Conservation (phyloP, 495 filamentous ascomycete species). For the Bathelium albidoporum region DNA sequence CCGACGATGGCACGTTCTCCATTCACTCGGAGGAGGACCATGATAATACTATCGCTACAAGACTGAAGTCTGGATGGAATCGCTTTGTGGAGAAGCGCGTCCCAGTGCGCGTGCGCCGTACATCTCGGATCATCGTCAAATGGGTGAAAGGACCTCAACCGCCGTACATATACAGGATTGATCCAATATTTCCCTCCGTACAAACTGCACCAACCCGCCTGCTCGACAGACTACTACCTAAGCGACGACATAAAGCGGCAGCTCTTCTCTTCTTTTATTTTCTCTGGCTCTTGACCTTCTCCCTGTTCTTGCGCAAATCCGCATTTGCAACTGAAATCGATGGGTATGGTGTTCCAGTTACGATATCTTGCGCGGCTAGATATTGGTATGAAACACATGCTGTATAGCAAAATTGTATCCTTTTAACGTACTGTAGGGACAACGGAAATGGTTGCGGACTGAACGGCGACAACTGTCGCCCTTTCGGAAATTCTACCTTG, state of each 20-base stretch:
- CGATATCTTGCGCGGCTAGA: slow-evolving; percentile 40
- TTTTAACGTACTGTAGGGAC: slow-evolving; percentile 9
- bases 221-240: slow-evolving; percentile 31
- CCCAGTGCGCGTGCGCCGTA: slow-evolving; percentile 19
- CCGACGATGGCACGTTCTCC: slow-evolving; percentile 2
- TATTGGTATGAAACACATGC: slow-evolving; percentile 39
- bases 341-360: slow-evolving; percentile 32
- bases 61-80: background rate
- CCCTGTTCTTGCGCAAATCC: slow-evolving; percentile 30
- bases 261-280: slow-evolving; percentile 29
- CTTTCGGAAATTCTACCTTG: slow-evolving; percentile 30
- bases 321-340: slow-evolving; percentile 29
- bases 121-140: slow-evolving; percentile 19
- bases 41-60: background rate
- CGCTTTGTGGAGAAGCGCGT: slow-evolving; percentile 9
- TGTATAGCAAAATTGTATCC: background rate
- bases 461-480: slow-evolving; percentile 33
- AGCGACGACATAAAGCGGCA: slow-evolving; percentile 26
- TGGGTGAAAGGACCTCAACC: slow-evolving; percentile 35
- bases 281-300: slow-evolving; percentile 31
- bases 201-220: slow-evolving; percentile 30
- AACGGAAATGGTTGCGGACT: slow-evolving; percentile 36
- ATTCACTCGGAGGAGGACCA: background rate
- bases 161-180: slow-evolving; percentile 31
- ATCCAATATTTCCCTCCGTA: slow-evolving; percentile 28